Evolutionary conservation across 2,329 filamentous ascomycete genomes (phyloP).

Genomic region (Colletotrichum eleusines): DNA sequence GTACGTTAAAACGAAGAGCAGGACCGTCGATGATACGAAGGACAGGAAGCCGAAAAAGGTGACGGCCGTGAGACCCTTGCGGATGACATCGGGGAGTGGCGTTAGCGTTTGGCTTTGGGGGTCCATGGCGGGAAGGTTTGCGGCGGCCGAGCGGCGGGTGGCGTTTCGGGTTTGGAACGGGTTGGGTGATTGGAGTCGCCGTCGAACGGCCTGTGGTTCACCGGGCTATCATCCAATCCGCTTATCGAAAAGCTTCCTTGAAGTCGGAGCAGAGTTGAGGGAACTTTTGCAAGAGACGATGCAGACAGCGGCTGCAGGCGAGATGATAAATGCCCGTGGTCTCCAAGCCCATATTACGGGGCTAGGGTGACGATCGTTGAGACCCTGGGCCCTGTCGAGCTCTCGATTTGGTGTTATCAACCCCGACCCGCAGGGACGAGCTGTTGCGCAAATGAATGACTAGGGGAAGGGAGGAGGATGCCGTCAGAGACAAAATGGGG

Average conservation of each 20-base stretch:
- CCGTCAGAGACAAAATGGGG: constrained; percentile 13
- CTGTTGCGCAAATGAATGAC: constrained; percentile 22
- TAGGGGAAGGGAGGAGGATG: constrained; percentile 14
- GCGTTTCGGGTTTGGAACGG: constrained; percentile 3
- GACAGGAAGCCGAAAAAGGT: constrained; percentile 53
- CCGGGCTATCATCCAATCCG: constrained; percentile 11
- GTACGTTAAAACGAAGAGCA: constrained; percentile 52
- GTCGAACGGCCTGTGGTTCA: constrained; percentile 11
- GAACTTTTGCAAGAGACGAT: neutral
- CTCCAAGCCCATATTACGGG: constrained; percentile 8
- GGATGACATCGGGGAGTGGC: constrained; percentile 52
- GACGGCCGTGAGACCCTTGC: constrained; percentile 53
- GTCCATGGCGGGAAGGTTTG: constrained; percentile 26
- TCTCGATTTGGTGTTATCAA: neutral
- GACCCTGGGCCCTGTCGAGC: constrained; percentile 27
- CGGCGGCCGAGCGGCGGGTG: constrained; percentile 7
- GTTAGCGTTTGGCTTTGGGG: constrained; percentile 46
- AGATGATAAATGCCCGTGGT: constrained; percentile 23
- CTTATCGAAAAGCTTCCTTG: neutral
- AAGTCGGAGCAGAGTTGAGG: neutral
- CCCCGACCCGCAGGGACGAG: neutral
- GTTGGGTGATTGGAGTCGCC: neutral
- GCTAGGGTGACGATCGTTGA: constrained; percentile 11
- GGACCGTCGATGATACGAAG: constrained; percentile 49
- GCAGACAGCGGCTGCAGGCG: constrained; percentile 21